Conservation (phyloP, 169 alveolate species). For the Eimeria necatrix region DNA sequence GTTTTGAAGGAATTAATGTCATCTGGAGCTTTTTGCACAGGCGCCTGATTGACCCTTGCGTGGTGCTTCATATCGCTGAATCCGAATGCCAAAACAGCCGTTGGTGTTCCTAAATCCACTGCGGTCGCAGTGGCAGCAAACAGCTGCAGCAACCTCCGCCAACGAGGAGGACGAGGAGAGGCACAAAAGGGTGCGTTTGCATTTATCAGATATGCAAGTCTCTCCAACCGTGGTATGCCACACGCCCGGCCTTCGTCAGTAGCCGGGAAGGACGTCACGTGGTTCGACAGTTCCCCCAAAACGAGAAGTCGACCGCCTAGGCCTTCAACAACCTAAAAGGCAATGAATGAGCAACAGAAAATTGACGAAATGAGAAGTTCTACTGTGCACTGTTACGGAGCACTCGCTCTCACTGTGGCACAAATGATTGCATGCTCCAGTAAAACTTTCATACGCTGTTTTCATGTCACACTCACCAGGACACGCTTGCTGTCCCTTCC, state of each 20-base stretch:
- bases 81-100: not conserved
- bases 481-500: slow-evolving; percentile 46
- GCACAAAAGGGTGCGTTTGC: slow-evolving; percentile 56
- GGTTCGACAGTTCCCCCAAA: slow-evolving; percentile 4
- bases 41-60: not conserved
- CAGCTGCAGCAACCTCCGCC: slow-evolving; percentile 68
- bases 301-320: slow-evolving; percentile 68
- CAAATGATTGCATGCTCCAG: too few relatives aligned
- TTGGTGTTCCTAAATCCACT: slow-evolving; percentile 42
- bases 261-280: slow-evolving; percentile 1
- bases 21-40: not conserved
- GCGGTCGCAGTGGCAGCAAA: slow-evolving; percentile 71
- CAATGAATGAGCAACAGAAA: too few relatives aligned
- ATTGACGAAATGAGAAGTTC: too few relatives aligned
- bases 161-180: slow-evolving; percentile 58
- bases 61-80: not conserved
- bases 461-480: slow-evolving; percentile 34
- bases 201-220: slow-evolving; percentile 40
- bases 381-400: too few relatives aligned
- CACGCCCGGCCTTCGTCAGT: not conserved
- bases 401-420: too few relatives aligned
- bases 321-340: slow-evolving; percentile 55
- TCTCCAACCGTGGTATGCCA: slow-evolving; percentile 35
- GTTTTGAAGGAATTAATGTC: not conserved
- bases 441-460: not conserved